phyloP scores from a whole-genome alignment of 129 eudicot genomes.

The Sambucus nigra region DNA sequence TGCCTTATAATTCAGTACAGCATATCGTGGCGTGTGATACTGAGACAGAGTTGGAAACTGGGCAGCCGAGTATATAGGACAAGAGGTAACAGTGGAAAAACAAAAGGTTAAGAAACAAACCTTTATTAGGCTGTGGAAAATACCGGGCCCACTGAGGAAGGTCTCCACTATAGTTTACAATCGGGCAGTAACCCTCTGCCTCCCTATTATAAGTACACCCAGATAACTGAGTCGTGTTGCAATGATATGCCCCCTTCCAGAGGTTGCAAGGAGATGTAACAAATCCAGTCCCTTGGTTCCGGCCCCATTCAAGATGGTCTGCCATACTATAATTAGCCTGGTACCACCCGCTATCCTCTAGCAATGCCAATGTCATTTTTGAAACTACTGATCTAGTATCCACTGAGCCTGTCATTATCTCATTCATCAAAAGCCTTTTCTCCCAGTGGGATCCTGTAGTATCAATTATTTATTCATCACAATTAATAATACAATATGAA shows the following conservation, averaged over 20 bases:
- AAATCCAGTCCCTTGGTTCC: conserved; percentile 84
- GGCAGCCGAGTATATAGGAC: background rate
- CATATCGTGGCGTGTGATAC: too few species aligned
- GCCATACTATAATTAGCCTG: conserved; percentile 92
- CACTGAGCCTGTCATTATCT: conserved; percentile 98
- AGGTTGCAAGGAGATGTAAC: conserved; percentile 76
- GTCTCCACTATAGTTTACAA: conserved; percentile 77
- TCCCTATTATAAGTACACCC: conserved; percentile 98
- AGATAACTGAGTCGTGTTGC: conserved; percentile 77
- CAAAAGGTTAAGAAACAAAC: conserved; percentile 21
- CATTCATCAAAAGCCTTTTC: conserved; percentile 96
- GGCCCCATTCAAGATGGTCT: conserved; percentile 95
- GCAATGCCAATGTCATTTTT: conserved; percentile 84
- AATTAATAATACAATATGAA: too few species aligned
- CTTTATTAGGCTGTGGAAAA: conserved; percentile 88
- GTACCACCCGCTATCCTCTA: conserved; percentile 98
- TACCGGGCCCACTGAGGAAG: conserved; percentile 98
- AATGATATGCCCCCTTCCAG: conserved; percentile 96
- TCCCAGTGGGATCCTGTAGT: conserved; percentile 97
- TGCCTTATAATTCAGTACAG: too few species aligned
- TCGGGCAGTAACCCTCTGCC: conserved; percentile 99
- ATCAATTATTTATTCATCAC: background rate
- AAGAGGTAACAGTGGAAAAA: background rate
- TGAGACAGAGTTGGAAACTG: too few species aligned
- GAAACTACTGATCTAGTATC: conserved; percentile 96